phyloP scores from a whole-genome alignment of 441 rosid genomes.

The Mallotus repandus region DNA sequence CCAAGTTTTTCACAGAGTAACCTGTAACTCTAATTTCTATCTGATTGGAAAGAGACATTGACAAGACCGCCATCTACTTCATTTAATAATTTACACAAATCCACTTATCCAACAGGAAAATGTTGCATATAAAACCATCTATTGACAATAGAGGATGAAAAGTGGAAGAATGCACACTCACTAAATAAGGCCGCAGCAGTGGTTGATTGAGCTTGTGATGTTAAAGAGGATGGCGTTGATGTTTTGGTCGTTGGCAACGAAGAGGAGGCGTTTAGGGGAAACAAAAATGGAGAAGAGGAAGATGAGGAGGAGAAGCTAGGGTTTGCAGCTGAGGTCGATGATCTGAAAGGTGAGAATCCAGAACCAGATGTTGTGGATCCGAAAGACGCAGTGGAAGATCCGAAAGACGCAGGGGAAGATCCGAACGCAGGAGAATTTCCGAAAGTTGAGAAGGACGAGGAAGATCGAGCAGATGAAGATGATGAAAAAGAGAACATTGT shows the following conservation, averaged over 20 bases:
- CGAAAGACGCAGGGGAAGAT: too few species aligned
- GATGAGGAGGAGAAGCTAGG: conserved; percentile 41
- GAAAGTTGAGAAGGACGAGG: conserved; percentile 22
- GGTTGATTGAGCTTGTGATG: conserved; percentile 47
- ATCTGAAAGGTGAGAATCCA: conserved; percentile 40
- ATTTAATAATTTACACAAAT: not conserved
- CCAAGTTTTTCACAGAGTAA: not conserved
- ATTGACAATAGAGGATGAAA: too few species aligned
- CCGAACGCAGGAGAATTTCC: too few species aligned
- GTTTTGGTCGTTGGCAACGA: conserved; percentile 43
- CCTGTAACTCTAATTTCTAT: not conserved
- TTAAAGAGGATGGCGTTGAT: conserved; percentile 34
- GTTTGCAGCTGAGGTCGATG: conserved; percentile 39
- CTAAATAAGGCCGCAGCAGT: conserved; percentile 45
- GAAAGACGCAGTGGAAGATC: conserved; percentile 25
- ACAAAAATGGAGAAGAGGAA: conserved; percentile 26
- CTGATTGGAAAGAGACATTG: too few species aligned
- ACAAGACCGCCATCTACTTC: too few species aligned
- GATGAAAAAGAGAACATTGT: conserved; percentile 33
- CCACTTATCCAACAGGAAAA: not conserved
- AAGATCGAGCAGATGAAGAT: conserved; percentile 18
- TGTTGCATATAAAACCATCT: too few species aligned
- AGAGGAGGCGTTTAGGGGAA: conserved; percentile 30
- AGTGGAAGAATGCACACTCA: conserved; percentile 36
- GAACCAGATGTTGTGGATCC: conserved; percentile 32